Conservation (phyloP, 352 stramenopile genomes). For the Globisporangium orthogonon region DNA sequence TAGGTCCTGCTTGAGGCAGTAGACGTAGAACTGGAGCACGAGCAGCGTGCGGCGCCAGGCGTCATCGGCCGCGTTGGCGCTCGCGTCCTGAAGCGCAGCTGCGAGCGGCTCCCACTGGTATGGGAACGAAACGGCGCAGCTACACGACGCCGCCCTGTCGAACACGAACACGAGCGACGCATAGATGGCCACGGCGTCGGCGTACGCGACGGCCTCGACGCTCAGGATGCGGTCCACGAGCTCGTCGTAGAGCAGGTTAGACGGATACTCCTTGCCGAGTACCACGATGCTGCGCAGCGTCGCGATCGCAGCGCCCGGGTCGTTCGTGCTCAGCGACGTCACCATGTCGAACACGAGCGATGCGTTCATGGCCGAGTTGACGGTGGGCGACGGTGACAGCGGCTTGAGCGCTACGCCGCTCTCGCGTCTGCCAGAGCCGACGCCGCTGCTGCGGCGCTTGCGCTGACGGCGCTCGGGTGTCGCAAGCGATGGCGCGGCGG, state of each 20-base stretch:
- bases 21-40: slow-evolving; percentile 77
- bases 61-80: slow-evolving; percentile 36
- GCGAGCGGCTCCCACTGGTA: slow-evolving; percentile 64
- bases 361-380: slow-evolving; percentile 75
- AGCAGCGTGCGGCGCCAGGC: slow-evolving; percentile 61
- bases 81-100: slow-evolving; percentile 53
- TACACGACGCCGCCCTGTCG: slow-evolving; percentile 62
- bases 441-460: slow-evolving; percentile 28
- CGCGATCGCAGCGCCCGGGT: slow-evolving; percentile 69
- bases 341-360: slow-evolving; percentile 82
- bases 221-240: slow-evolving; percentile 78
- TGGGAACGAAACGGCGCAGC: slow-evolving; percentile 52
- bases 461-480: slow-evolving; percentile 15
- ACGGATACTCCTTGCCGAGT: slow-evolving; percentile 78
- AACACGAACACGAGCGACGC: slow-evolving; percentile 78
- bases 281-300: slow-evolving; percentile 78
- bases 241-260: slow-evolving; percentile 71
- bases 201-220: slow-evolving; percentile 58
- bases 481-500: slow-evolving; percentile 1
- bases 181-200: slow-evolving; percentile 69
- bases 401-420: slow-evolving; percentile 32
- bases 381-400: slow-evolving; percentile 44
- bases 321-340: slow-evolving; percentile 77
- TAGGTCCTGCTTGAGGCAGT: slow-evolving; percentile 74
- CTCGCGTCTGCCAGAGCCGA: slow-evolving; percentile 4